Evolutionary conservation across 768 basidiomycete genomes (phyloP), one percentile per base, ranked within the genome.

Genomic region (Amyloporia xantha): DNA sequence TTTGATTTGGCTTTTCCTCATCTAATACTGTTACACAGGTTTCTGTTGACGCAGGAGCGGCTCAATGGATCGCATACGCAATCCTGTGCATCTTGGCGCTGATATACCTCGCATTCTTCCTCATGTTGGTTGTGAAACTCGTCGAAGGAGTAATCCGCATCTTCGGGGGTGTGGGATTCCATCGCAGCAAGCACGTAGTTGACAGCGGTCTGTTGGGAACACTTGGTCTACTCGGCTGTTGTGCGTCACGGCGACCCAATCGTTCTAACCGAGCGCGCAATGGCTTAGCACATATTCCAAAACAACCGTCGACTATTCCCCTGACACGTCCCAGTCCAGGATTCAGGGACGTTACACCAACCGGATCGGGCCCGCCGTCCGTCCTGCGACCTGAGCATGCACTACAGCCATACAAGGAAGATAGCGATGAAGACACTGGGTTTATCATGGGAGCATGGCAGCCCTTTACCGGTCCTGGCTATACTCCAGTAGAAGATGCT

Each of bases 371-470:
- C 33, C 79, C 78, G 7, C 86, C 82, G 11, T 84, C 77, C 19
- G 86, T 89, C 5, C 71, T 91, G 53, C 79, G 81, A 30, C 90
- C 89, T 0, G 89, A 91, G 56, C 86, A 89, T 41, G 86, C 83
- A 3, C 71, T 82, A 53, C 74, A 76, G 41, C 87, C 85, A 23
- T 89, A 88, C 62, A 75, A 74, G 54, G 86, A 90, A 59, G 85
- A 90, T 38, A 84, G 77, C 55, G 88, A 90, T 51, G 86, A 85
- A 57, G 88, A 88, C 54, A 74, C 72, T 15, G 86, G 89, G 11
- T 86, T 74, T 55, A 96, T 97, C 61, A 95, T 97, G 91, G 85
- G 84, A 35, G 90, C 94, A n/a, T 95, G 91, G 90, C 82, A 85
- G 54, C 79, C 83, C 23, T 86, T 79, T 71, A 78, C 78, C 0